phyloP scores from a whole-genome alignment of 495 filamentous ascomycete species.

The Penicillium egyptiacum region DNA sequence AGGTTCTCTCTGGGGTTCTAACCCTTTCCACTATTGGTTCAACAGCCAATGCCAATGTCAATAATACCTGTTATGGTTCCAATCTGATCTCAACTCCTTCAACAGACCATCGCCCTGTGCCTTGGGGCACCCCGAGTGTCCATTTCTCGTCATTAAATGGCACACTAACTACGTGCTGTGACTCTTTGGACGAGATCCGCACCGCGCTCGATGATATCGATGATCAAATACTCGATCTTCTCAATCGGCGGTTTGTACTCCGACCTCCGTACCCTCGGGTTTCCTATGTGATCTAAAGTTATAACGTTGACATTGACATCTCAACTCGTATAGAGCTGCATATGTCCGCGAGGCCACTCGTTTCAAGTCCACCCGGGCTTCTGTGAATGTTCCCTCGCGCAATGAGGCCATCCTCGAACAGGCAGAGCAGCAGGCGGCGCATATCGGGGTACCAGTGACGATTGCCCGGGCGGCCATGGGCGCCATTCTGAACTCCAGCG shows the following conservation, averaged over 20 bases:
- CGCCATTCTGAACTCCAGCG: conserved; percentile 10
- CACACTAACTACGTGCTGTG: conserved; percentile 4
- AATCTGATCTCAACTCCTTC: background rate
- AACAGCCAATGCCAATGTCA: background rate
- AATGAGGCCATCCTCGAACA: conserved; percentile 6
- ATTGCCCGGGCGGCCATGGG: conserved; percentile 11
- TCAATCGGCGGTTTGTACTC: background rate
- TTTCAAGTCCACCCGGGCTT: conserved; percentile 10
- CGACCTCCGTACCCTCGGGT: background rate
- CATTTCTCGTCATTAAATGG: conserved; percentile 12
- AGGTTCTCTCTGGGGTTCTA: background rate
- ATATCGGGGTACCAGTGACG: conserved; percentile 12
- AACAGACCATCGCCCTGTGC: conserved; percentile 5
- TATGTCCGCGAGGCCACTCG: conserved; percentile 13
- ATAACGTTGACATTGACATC: background rate
- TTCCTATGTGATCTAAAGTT: no score
- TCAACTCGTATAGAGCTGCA: conserved; percentile 2
- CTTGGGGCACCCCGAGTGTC: conserved; percentile 10
- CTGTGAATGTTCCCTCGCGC: conserved; percentile 11
- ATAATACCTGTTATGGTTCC: conserved; percentile 6
- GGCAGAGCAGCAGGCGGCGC: conserved; percentile 11
- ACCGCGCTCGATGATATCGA: conserved; percentile 5
- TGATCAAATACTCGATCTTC: background rate
- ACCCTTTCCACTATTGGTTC: background rate
- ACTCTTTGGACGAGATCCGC: conserved; percentile 7